Evolutionary conservation across 441 rosid genomes (phyloP), one percentile per base, ranked within the genome.

Genomic region (Brassica balearica): DNA sequence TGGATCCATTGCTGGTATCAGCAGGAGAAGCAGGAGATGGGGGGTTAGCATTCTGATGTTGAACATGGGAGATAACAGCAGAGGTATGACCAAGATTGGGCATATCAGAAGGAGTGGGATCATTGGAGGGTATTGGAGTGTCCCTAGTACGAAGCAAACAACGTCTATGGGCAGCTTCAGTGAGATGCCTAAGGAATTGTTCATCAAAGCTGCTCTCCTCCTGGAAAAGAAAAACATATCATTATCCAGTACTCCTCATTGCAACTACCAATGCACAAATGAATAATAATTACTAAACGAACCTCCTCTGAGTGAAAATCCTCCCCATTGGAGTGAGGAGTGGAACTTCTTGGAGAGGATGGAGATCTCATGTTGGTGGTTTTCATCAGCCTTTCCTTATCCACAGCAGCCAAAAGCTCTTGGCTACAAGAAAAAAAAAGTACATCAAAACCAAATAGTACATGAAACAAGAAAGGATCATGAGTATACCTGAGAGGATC

Each of bases 341-440:
- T 63, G 23, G 81, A 68, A 19, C 75, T 27, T 22, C 74, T 27
- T 15, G 88, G 69, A 56, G 84, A 43, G 48, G 83, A 60, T 22
- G 86, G 68, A 78, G 90, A 69, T 32, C 58, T 51, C 3, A 68
- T 20, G 73, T 67, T 85, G 61, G 80, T 90, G 25, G 88, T 82
- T 89, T 90, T 85, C 51, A 77, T 66, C 20, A 20, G 64, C 77
- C 93, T 86, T 83, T 90, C 97, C 69, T 69, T 84, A 64, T 86
- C 93, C 55, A 92, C 84, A 77, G 92, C 92, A 78, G 84, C 82
- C 38, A 94, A 83, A 79, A 94, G 91, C 84, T 94, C 97, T 86
- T 92, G 98, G 83, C 97, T 94, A 82, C 1, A 58, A 8, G 5
- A 55, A 55, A 55, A 17, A 53, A 53, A 1, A 12, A 46, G 55